These are phyloP conservation scores for Aspergillus sp. DNA, from an alignment of 2,329 filamentous ascomycete genomes.

Conservation along the genomic window DNA sequence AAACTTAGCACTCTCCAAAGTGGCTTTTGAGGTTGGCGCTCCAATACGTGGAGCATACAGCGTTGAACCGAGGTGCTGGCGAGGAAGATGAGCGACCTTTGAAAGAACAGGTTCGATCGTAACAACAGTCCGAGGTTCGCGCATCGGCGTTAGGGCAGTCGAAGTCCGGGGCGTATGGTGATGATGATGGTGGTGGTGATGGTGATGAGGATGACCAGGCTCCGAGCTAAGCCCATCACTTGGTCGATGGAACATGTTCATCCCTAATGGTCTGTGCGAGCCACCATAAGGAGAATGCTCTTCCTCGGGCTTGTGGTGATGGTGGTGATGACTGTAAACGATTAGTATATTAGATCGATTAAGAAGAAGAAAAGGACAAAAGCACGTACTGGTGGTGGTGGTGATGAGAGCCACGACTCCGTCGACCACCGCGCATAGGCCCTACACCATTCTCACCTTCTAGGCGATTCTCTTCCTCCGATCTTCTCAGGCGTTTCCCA, in stretches of 20 bases:
- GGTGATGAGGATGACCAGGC: conserved; percentile 43
- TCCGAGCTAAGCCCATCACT: conserved; percentile 23
- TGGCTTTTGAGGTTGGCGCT: conserved; percentile 42
- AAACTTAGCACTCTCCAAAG: conserved; percentile 53
- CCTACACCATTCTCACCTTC: conserved; percentile 65
- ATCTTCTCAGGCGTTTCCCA: conserved; percentile 63
- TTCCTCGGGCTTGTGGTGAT: conserved; percentile 55
- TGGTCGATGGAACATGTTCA: conserved; percentile 30
- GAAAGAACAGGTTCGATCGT: conserved; percentile 70
- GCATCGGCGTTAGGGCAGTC: conserved; percentile 42
- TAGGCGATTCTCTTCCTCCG: conserved; percentile 68
- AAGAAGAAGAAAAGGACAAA: background rate
- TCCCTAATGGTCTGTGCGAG: conserved; percentile 26
- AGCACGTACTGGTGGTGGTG: conserved; percentile 60
- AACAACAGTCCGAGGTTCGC: conserved; percentile 64
- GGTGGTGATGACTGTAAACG: conserved; percentile 49
- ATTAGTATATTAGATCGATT: conserved; percentile 17
- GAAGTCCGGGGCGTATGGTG: conserved; percentile 30
- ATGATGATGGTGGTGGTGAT: conserved; percentile 35
- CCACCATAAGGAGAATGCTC: conserved; percentile 32
- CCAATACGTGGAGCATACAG: conserved; percentile 72
- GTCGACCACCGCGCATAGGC: conserved; percentile 67
- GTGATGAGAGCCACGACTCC: conserved; percentile 52
- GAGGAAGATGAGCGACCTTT: conserved; percentile 67
- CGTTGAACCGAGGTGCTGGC: conserved; percentile 79